Evolutionary conservation across 2,329 filamentous ascomycete species (phyloP), one percentile per base, ranked within the genome.

Genomic region (Grosmannia clavigera): DNA sequence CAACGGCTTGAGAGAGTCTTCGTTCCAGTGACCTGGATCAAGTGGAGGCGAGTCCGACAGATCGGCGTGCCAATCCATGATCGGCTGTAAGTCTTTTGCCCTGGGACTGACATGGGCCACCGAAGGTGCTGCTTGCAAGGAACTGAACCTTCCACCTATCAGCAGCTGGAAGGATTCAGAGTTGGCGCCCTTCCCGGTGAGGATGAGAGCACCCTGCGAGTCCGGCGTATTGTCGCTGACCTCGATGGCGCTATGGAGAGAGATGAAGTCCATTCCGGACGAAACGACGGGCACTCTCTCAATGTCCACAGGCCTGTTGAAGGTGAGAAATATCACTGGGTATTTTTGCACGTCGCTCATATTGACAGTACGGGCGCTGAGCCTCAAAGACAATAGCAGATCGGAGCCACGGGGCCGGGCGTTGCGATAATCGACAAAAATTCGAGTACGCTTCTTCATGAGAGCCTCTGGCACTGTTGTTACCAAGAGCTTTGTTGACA

Each of bases 371-470:
- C 33, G 58, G 1, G 58, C 43, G 31, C 51, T 62, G 33, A 59
- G 33, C 0, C 62, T 50, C 22, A 55, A 57, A 6, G 29, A 27
- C 0, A 62, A 43, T 7, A 64, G 25, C 14, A 29, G 5, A 3
- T 53, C 19, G 3, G 56, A 38, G 2, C 54, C 59, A 3, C 50
- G 54, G 2, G 56, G 22, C 33, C 57, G 52, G 1, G 55, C 46
- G 19, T 62, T 62, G 22, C 60, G 59, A n/a, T 54, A 62, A 50
- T 64, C 62, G 6, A 64, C 57, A 35, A 59, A 64, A 12, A 64
- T 59, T 2, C 56, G 61, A 0, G 55, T 58, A 2, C 61, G 61
- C 14, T 35, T 52, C 11, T 31, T 25, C 3, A 38, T 50, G 11
- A 62, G 52, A 0, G 19, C 2, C 3, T 46, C 14, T 4, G 62